phyloP scores from a whole-genome alignment of 805 yeast species.

The Candida incommunis region DNA sequence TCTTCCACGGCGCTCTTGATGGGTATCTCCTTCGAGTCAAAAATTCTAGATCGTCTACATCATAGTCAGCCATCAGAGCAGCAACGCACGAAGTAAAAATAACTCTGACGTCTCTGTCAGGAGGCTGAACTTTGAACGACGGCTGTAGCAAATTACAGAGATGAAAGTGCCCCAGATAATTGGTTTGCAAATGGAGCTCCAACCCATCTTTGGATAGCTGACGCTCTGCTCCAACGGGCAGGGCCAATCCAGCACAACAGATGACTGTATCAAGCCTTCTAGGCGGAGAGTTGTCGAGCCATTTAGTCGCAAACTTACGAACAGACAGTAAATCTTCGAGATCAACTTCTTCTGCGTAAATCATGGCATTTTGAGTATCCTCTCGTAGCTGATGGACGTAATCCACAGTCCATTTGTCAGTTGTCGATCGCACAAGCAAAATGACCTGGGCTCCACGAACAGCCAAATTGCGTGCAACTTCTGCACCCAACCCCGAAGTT shows the following conservation, averaged over 20 bases:
- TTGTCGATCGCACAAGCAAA: constrained; percentile 45
- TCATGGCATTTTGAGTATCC: constrained; percentile 50
- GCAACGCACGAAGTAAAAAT: constrained; percentile 66
- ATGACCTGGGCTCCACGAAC: constrained; percentile 75
- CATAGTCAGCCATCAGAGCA: constrained; percentile 59
- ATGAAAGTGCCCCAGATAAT: constrained; percentile 72
- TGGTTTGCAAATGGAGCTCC: constrained; percentile 72
- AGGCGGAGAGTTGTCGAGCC: constrained; percentile 87
- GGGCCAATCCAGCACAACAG: constrained; percentile 73
- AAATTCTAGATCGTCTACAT: constrained; percentile 51
- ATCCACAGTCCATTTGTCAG: constrained; percentile 68
- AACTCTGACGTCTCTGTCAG: constrained; percentile 86
- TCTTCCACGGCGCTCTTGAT: constrained; percentile 48
- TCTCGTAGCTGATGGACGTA: constrained; percentile 67
- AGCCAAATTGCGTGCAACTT: constrained; percentile 62
- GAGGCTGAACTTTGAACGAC: constrained; percentile 74
- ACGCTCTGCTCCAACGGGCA: constrained; percentile 58
- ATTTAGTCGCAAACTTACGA: constrained; percentile 81
- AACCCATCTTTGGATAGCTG: constrained; percentile 66
- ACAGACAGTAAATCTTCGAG: constrained; percentile 57
- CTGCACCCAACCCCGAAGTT: constrained; percentile 80
- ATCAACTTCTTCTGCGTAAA: constrained; percentile 88
- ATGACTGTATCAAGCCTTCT: constrained; percentile 82
- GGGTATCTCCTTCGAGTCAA: constrained; percentile 44
- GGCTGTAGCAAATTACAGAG: constrained; percentile 71